phyloP scores from a whole-genome alignment of 352 stramenopile species.

The Aphanomyces astaci region DNA sequence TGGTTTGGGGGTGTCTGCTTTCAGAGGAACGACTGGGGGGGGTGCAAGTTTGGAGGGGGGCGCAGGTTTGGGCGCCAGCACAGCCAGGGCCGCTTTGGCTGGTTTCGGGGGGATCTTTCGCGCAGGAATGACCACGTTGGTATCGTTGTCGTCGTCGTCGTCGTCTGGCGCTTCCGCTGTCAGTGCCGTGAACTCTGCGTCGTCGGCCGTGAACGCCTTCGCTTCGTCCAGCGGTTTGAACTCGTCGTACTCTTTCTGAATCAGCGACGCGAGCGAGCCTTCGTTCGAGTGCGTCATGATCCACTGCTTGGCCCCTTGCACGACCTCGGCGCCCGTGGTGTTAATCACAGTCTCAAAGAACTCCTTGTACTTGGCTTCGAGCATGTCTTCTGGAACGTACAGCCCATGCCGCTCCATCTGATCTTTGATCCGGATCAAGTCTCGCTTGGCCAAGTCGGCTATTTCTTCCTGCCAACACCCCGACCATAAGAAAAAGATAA shows the following conservation, averaged over 20 bases:
- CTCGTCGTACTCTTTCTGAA: constrained; percentile 61
- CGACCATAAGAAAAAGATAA: background rate
- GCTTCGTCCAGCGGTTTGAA: constrained; percentile 51
- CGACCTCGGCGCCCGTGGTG: constrained; percentile 45
- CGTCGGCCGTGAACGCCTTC: constrained; percentile 33
- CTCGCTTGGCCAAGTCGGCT: constrained; percentile 34
- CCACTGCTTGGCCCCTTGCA: constrained; percentile 59
- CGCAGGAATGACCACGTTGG: background rate
- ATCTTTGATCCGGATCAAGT: constrained; percentile 60
- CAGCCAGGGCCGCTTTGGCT: background rate
- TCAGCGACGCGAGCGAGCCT: constrained; percentile 37
- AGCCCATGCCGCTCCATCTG: constrained; percentile 52
- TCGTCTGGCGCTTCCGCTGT: constrained; percentile 35
- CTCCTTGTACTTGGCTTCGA: constrained; percentile 53
- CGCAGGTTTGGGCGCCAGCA: background rate
- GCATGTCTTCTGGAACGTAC: constrained; percentile 42
- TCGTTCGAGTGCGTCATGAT: constrained; percentile 39
- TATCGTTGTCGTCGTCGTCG: constrained; percentile 21
- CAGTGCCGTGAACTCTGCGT: constrained; percentile 55
- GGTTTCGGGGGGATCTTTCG: background rate
- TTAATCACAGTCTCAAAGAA: constrained; percentile 50
- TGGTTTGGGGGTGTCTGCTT: background rate
- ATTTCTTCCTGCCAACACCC: background rate
- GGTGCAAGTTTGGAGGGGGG: background rate
- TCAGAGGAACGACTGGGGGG: background rate